A percentile compares a stretch with the other conserved stretches of the same genome.
These are phyloP conservation scores for Sonneratia alba DNA, from an alignment of 345 rosid genomes.

Conservation along the genomic window DNA sequence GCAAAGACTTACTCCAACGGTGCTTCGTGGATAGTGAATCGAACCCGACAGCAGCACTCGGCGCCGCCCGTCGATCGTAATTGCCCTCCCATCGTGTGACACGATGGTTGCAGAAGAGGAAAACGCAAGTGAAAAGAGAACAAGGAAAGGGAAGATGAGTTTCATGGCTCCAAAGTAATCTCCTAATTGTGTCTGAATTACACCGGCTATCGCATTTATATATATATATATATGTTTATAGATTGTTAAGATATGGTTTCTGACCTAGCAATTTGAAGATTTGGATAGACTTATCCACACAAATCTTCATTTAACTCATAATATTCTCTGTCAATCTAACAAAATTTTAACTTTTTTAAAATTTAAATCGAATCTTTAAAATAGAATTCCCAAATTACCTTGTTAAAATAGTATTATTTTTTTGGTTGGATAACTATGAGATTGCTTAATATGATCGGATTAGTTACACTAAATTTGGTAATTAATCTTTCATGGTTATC, in stretches of 20 bases:
- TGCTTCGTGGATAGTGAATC: constrained; percentile 2
- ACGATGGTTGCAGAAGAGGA: not conserved
- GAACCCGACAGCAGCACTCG: not conserved
- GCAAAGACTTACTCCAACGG: not conserved
- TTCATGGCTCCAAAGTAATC: not conserved
- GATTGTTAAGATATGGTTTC: too few relatives aligned
- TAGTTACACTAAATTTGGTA: too few relatives aligned
- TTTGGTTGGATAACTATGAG: too few relatives aligned
- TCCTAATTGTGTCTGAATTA: too few relatives aligned
- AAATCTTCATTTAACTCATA: not conserved
- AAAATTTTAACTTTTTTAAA: too few relatives aligned
- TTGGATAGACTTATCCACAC: not conserved
- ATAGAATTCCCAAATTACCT: too few relatives aligned
- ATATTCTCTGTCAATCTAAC: not conserved
- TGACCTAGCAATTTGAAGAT: not conserved
- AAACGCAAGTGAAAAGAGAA: not conserved
- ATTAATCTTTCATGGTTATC: too few relatives aligned
- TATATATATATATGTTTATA: too few relatives aligned
- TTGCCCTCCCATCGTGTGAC: not conserved
- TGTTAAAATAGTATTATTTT: too few relatives aligned
- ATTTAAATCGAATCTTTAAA: too few relatives aligned
- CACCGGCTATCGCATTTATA: too few relatives aligned
- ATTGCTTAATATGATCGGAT: too few relatives aligned
- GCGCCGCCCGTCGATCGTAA: not conserved
- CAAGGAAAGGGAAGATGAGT: not conserved